Evolutionary conservation across 192 early-diverging fungal species (phyloP), one percentile per base, ranked within the genome.

Genomic region (Coemansia sp.): DNA sequence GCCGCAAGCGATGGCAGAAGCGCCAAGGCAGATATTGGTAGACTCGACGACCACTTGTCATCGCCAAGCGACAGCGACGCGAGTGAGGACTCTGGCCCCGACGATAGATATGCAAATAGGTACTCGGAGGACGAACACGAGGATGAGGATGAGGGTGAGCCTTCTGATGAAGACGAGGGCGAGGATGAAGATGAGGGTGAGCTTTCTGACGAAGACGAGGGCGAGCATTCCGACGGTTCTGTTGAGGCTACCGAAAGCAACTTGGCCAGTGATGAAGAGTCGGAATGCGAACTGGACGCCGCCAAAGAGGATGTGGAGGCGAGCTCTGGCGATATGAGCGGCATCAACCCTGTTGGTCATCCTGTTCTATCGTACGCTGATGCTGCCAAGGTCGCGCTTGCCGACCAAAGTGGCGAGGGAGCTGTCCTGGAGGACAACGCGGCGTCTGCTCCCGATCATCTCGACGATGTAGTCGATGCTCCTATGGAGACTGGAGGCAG

Each of bases 1-100:
- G 18, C 3, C 18, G 44, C 44, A 4, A 15, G 57, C 57, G 40
- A 18, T 36, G 36, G 5, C 31, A 16, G 68, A 24, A 39, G 33
- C 68, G 1, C 22, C 5, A 3, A 27, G 13, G 41, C 24, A 41
- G 43, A 62, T 5, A 43, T 33, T 6, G 43, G 15, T 11, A 46
- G n/a, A 4, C 16, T 65, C 12, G 62, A 20, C 5, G 27, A 71
- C 44, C 15, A 31, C 34, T 36, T 5, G 13, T 29, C 33, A 16
- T 31, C 31, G 39, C 5, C 67, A 43, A 57, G 49, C 18, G 66
- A 29, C 27, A 33, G 34, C 9, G 67, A 60, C 13, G 43, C 20
- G 52, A 60, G 40, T 57, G 43, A 68, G n/a, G 53, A 46, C n/a
- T 15, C 67, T 58, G 53, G 38, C 5, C 3, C 43, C 10, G 64